Evolutionary conservation across 2,329 filamentous ascomycete species (phyloP).

Genomic region (Hymenoscyphus fraxineus): DNA sequence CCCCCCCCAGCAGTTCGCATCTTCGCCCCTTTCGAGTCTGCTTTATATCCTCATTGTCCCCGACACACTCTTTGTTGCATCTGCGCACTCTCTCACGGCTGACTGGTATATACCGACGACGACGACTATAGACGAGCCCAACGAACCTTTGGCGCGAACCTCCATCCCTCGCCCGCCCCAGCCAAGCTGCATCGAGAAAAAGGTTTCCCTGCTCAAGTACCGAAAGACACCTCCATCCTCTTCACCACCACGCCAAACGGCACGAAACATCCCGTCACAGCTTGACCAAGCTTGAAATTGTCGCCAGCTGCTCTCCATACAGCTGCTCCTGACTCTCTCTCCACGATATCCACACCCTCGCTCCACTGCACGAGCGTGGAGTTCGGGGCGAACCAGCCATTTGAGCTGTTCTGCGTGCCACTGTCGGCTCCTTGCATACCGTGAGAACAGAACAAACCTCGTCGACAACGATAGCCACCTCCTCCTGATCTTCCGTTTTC

Average conservation of each 20-base stretch:
- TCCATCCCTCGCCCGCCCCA: not conserved
- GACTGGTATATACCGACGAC: conserved; percentile 3
- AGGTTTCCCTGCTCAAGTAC: conserved; percentile 19
- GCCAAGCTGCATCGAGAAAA: conserved; percentile 17
- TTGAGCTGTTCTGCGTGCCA: conserved; percentile 31
- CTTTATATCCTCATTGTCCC: conserved; percentile 2
- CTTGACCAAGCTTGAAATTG: conserved; percentile 7
- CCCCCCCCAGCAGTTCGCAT: not conserved
- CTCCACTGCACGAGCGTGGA: conserved; percentile 23
- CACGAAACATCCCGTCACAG: not conserved
- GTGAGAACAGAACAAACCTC: conserved; percentile 23
- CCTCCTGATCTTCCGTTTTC: conserved; percentile 10
- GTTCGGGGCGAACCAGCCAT: conserved; percentile 28
- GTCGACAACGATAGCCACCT: conserved; percentile 7
- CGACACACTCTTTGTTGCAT: not conserved
- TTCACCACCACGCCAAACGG: not conserved
- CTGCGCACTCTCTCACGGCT: not conserved
- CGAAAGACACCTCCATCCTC: conserved; percentile 9
- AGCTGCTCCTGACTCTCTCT: conserved; percentile 15
- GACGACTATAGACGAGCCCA: conserved; percentile 5
- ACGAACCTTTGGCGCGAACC: conserved; percentile 5
- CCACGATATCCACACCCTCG: conserved; percentile 11
- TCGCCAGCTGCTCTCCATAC: conserved; percentile 11
- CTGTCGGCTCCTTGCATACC: conserved; percentile 34
- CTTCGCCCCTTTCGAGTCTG: not conserved